Evolutionary conservation across 2,329 filamentous ascomycete species (phyloP).

Genomic region (Cercospora sesami): DNA sequence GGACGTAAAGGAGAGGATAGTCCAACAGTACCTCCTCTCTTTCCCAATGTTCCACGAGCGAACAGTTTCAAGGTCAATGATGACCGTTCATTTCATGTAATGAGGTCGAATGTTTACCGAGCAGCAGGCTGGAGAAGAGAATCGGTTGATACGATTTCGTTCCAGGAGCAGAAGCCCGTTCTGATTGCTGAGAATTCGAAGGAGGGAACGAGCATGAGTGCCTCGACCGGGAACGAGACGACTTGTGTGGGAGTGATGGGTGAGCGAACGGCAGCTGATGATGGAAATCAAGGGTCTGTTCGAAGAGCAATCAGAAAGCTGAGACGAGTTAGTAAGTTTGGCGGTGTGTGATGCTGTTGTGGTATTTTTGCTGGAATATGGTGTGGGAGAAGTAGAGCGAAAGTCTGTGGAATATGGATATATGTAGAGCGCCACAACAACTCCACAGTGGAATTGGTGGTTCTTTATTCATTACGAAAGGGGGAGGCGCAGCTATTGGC

Average conservation of each 20-base stretch:
- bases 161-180: neutral
- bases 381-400: neutral
- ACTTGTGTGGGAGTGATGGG: neutral
- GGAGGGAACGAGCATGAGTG: neutral
- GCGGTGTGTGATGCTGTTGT: neutral
- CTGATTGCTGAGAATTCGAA: neutral
- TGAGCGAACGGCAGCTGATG: neutral
- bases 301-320: neutral
- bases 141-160: neutral
- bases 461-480: neutral
- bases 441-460: neutral
- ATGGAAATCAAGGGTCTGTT: neutral
- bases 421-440: neutral
- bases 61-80: neutral
- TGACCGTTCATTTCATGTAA: neutral
- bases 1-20: neutral
- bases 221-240: neutral
- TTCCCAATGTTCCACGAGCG: neutral
- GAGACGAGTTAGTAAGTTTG: neutral
- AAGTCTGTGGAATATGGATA: neutral
- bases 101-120: neutral
- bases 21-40: neutral
- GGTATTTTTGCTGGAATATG: neutral
- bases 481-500: neutral
- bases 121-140: neutral